Evolutionary conservation across 2,329 filamentous ascomycete species (phyloP).

Genomic region (Massarina eburnea): DNA sequence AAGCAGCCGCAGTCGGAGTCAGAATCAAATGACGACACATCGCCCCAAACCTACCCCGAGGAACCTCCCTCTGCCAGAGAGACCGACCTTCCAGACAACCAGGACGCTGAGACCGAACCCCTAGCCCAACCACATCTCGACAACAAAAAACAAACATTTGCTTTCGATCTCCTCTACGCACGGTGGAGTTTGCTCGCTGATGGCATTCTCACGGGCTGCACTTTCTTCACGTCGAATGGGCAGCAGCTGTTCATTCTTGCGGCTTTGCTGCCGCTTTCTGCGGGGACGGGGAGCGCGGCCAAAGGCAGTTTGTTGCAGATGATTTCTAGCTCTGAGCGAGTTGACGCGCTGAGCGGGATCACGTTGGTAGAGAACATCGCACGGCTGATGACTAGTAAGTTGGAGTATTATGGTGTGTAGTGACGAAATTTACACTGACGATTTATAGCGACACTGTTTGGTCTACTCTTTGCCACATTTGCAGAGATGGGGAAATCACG

Average conservation of each 20-base stretch:
- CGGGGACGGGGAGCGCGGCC: constrained; percentile 68
- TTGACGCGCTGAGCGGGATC: constrained; percentile 69
- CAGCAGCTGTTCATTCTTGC: constrained; percentile 73
- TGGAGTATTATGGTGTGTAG: background rate
- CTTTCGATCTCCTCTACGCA: constrained; percentile 69
- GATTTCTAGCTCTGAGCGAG: constrained; percentile 62
- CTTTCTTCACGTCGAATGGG: constrained; percentile 61
- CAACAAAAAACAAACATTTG: constrained; percentile 52
- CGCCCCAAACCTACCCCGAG: constrained; percentile 18
- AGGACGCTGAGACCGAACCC: constrained; percentile 55
- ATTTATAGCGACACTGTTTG: constrained; percentile 61
- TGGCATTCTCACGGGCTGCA: constrained; percentile 63
- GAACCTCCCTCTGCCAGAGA: constrained; percentile 31
- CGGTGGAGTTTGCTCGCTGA: constrained; percentile 67
- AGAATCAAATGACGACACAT: constrained; percentile 8
- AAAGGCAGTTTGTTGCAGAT: constrained; percentile 75
- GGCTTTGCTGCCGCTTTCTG: constrained; percentile 66
- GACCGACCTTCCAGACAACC: constrained; percentile 48
- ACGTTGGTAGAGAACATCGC: constrained; percentile 72
- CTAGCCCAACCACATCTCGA: constrained; percentile 30
- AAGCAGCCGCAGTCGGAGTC: constrained; percentile 7
- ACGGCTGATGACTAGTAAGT: constrained; percentile 55
- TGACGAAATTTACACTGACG: background rate
- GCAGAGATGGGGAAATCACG: constrained; percentile 61
- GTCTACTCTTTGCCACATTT: constrained; percentile 65